phyloP scores from a whole-genome alignment of 208 protist genomes.

The Herpetomonas tarakana region DNA sequence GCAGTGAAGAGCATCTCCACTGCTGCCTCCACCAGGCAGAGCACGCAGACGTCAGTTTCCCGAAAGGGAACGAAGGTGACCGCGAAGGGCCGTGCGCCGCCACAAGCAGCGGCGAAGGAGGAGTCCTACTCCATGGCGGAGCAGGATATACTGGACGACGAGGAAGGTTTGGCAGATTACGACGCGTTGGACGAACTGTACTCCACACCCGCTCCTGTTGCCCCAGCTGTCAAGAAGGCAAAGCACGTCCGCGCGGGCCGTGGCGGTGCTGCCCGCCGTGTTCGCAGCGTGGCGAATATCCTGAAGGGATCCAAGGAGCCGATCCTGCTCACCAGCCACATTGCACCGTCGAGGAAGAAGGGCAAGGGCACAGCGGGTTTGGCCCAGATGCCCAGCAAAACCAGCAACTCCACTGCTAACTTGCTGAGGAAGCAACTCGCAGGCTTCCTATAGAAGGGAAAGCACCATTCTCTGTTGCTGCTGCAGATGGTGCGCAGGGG shows the following conservation, averaged over 20 bases:
- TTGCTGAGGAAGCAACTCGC: slow-evolving; percentile 17
- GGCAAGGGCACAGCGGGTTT: background rate
- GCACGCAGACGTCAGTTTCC: too few relatives aligned
- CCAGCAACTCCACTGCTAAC: background rate
- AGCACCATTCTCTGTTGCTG: too few relatives aligned
- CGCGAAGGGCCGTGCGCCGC: too few relatives aligned
- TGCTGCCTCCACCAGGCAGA: too few relatives aligned
- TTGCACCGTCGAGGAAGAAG: background rate
- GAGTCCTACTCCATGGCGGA: background rate
- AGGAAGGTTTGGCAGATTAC: slow-evolving; percentile 6
- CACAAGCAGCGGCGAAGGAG: too few relatives aligned
- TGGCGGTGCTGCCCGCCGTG: background rate
- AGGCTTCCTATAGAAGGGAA: slow-evolving; percentile 16
- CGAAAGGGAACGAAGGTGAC: too few relatives aligned
- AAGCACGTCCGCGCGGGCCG: background rate
- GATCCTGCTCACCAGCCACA: background rate
- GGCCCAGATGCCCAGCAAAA: background rate
- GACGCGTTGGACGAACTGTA: slow-evolving; percentile 1
- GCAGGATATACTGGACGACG: background rate
- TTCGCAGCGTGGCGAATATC: background rate
- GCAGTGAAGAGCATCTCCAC: too few relatives aligned
- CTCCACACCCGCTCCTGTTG: background rate
- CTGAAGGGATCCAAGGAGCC: background rate
- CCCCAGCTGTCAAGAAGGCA: background rate
- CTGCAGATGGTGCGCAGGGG: too few relatives aligned